Conservation (phyloP, 306 rosid species). For the Vicia faba region DNA sequence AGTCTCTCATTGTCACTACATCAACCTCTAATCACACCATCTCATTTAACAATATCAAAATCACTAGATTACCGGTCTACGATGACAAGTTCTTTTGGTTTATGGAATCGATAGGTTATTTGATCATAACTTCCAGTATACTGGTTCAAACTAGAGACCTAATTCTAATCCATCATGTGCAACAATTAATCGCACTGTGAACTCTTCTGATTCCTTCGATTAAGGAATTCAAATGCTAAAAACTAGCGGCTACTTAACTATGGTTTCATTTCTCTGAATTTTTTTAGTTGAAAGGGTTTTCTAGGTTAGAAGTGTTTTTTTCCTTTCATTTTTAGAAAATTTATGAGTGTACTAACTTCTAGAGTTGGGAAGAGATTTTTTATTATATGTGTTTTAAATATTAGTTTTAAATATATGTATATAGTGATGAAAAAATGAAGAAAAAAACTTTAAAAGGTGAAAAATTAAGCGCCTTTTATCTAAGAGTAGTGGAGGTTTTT, state of each 20-base stretch:
- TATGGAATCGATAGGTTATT: constrained; percentile 60
- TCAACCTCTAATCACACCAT: constrained; percentile 31
- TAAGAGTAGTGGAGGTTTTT: too few relatives aligned
- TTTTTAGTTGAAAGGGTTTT: too few relatives aligned
- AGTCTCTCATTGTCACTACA: constrained; percentile 55
- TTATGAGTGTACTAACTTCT: too few relatives aligned
- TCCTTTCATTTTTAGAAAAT: too few relatives aligned
- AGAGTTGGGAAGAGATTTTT: too few relatives aligned
- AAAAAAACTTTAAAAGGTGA: too few relatives aligned
- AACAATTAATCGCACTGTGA: constrained; percentile 4
- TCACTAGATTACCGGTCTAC: constrained; percentile 52
- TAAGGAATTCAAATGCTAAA: constrained; percentile 47
- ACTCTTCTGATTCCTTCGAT: constrained; percentile 42
- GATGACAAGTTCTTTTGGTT: constrained; percentile 59
- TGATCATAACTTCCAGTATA: constrained; percentile 47
- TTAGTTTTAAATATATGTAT: too few relatives aligned
- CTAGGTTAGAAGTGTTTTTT: too few relatives aligned
- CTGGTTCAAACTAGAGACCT: neutral
- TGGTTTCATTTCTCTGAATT: constrained; percentile 69
- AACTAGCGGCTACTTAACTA: constrained; percentile 50
- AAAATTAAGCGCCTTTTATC: too few relatives aligned
- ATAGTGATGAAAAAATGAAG: too few relatives aligned
- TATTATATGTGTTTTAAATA: too few relatives aligned
- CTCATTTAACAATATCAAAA: constrained; percentile 56
- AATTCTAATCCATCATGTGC: constrained; percentile 37